phyloP scores from a whole-genome alignment of 78 protist species.

The Bigelowiella natans region DNA sequence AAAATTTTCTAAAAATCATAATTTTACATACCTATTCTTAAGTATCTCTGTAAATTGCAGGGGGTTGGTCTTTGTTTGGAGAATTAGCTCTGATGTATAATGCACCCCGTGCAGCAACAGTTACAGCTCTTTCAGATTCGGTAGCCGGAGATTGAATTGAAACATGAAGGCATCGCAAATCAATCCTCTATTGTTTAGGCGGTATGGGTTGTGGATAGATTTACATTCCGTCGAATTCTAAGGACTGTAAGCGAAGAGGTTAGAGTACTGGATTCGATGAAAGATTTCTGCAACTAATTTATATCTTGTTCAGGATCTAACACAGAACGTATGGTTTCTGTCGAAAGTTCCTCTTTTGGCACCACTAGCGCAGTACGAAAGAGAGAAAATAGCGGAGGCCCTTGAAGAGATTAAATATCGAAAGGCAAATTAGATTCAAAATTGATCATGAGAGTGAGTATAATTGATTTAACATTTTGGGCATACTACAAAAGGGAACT shows the following conservation, averaged over 20 bases:
- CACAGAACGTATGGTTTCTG: slow-evolving; percentile 18
- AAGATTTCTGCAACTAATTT: too few species aligned
- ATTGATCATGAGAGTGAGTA: too few species aligned
- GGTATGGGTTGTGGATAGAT: slow-evolving; percentile 19
- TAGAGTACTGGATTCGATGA: too few species aligned
- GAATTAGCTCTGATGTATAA: slow-evolving; percentile 34
- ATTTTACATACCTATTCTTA: too few species aligned
- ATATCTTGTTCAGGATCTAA: too few species aligned
- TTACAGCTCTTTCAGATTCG: neutral
- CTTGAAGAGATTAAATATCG: neutral
- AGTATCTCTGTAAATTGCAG: too few species aligned
- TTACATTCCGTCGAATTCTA: slow-evolving; percentile 1
- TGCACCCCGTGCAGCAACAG: slow-evolving; percentile 32
- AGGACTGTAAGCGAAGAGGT: neutral
- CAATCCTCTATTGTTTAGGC: neutral
- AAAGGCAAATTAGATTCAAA: too few species aligned
- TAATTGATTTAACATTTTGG: too few species aligned
- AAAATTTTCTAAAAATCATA: too few species aligned
- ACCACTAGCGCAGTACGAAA: slow-evolving; percentile 1
- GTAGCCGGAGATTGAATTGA: neutral
- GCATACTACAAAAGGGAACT: too few species aligned
- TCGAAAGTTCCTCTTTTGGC: slow-evolving; percentile 22
- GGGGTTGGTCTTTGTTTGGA: slow-evolving; percentile 26
- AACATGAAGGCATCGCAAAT: neutral
- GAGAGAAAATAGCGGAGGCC: slow-evolving; percentile 29